A percentile compares a stretch with the other conserved stretches of the same genome.
Conservation (phyloP, 106 monocot genomes). For the Allium fistulosum region DNA sequence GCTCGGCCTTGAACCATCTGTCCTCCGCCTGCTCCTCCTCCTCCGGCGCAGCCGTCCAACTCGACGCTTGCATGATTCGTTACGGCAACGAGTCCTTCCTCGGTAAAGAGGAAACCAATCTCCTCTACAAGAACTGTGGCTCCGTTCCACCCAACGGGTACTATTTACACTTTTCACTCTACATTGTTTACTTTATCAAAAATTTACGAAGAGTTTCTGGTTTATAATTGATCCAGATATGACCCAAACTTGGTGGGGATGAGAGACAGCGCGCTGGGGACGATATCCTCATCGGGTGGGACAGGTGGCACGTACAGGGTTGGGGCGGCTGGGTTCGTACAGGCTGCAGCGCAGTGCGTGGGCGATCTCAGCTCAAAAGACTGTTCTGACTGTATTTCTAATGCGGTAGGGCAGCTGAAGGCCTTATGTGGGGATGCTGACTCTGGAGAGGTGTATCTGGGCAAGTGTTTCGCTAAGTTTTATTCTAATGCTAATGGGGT, state of each 20-base stretch:
- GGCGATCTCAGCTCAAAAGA: conserved; percentile 40
- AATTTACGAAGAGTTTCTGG: no score
- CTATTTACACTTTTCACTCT: not conserved
- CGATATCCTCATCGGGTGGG: conserved; percentile 4
- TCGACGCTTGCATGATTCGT: conserved; percentile 63
- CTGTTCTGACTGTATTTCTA: conserved; percentile 37
- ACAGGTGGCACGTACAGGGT: conserved; percentile 32
- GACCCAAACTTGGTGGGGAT: conserved; percentile 17
- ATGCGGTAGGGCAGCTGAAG: conserved; percentile 24
- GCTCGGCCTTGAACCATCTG: conserved; percentile 42
- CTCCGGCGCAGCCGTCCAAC: conserved; percentile 59
- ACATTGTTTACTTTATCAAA: no score
- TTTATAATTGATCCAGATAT: not conserved
- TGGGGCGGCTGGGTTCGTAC: conserved; percentile 32
- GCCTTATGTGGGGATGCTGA: conserved; percentile 26
- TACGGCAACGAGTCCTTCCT: conserved; percentile 73
- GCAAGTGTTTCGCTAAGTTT: conserved; percentile 63
- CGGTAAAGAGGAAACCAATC: conserved; percentile 45
- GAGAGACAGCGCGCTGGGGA: conserved; percentile 38
- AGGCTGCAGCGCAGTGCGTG: conserved; percentile 57
- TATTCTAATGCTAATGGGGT: conserved; percentile 16
- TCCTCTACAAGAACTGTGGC: conserved; percentile 74
- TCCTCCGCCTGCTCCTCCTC: conserved; percentile 48
- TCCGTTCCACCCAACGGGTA: conserved; percentile 19
- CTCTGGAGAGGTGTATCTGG: conserved; percentile 62